Percentiles rank a stretch among this genome's conserved stretches.
Conservation (phyloP, 768 basidiomycete species). For the Suillus luteus region DNA sequence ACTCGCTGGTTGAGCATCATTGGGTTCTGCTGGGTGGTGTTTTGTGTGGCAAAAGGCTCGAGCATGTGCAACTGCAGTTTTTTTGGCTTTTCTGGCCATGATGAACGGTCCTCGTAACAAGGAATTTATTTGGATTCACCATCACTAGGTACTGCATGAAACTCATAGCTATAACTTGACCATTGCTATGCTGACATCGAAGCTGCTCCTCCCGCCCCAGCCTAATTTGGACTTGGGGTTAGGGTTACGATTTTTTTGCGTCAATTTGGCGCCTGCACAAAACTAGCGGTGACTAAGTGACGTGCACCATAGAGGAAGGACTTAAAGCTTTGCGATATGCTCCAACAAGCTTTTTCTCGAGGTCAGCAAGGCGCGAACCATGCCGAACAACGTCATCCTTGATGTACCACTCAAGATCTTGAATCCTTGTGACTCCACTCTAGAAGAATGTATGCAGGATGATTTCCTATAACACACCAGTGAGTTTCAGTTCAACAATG, state of each 20-base stretch:
- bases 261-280: background rate
- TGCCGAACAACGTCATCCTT: constrained; percentile 87
- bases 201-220: background rate
- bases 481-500: constrained; percentile 11
- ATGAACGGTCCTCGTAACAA: background rate
- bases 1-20: no score
- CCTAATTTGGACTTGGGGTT: constrained; percentile 1
- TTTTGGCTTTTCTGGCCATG: background rate
- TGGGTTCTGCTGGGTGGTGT: no score
- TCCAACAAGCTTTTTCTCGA: constrained; percentile 84
- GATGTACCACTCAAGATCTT: constrained; percentile 85
- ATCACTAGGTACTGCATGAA: no score
- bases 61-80: background rate
- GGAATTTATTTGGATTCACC: no score
- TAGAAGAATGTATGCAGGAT: constrained; percentile 90
- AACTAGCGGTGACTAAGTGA: background rate
- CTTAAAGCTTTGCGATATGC: constrained; percentile 82
- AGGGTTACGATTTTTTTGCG: background rate
- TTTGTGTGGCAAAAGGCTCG: no score
- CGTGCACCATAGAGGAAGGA: constrained; percentile 16
- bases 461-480: constrained; percentile 70
- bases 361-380: constrained; percentile 70
- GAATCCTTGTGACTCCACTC: constrained; percentile 75
- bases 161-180: background rate
- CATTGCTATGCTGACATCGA: background rate